Percentiles rank a stretch among this genome's conserved stretches.
Conservation (phyloP, 1,284 basidiomycete genomes). For the Trametes polyzona region DNA sequence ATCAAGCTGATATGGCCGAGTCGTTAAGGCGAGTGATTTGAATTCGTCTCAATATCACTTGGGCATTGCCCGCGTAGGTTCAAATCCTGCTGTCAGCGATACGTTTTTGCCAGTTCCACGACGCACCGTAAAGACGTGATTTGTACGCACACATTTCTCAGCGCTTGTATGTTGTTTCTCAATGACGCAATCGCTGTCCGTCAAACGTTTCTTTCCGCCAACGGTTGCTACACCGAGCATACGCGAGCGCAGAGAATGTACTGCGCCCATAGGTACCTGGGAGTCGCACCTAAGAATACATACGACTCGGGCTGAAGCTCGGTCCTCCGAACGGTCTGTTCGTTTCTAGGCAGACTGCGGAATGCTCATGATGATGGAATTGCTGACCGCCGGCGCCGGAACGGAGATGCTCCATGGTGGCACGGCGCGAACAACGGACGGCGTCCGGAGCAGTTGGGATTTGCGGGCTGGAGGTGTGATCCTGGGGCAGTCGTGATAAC, state of each 20-base stretch:
- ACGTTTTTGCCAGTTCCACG: constrained; percentile 38
- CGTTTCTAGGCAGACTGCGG: constrained; percentile 13
- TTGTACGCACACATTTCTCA: not conserved
- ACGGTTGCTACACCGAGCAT: not conserved
- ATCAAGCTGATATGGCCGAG: constrained; percentile 74
- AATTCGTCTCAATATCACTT: constrained; percentile 66
- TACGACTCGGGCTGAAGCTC: not conserved
- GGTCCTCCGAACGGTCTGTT: not conserved
- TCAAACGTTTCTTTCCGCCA: not conserved
- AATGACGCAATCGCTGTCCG: not conserved
- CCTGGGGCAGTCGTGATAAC: not conserved
- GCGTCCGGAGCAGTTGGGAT: not conserved
- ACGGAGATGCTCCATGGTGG: constrained; percentile 7
- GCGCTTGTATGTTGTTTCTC: not conserved
- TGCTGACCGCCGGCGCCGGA: not conserved
- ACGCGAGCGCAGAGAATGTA: not conserved
- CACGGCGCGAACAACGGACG: not conserved
- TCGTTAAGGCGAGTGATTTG: constrained; percentile 84
- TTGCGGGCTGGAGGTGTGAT: not conserved
- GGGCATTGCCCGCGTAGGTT: constrained; percentile 76
- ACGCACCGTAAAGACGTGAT: no score
- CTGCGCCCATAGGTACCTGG: not conserved
- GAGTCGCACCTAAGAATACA: constrained; percentile 1
- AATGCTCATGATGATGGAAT: constrained; percentile 9
- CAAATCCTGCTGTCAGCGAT: constrained; percentile 79